Evolutionary conservation across 192 early-diverging fungal genomes (phyloP).

Genomic region (Coemansia biformis): DNA sequence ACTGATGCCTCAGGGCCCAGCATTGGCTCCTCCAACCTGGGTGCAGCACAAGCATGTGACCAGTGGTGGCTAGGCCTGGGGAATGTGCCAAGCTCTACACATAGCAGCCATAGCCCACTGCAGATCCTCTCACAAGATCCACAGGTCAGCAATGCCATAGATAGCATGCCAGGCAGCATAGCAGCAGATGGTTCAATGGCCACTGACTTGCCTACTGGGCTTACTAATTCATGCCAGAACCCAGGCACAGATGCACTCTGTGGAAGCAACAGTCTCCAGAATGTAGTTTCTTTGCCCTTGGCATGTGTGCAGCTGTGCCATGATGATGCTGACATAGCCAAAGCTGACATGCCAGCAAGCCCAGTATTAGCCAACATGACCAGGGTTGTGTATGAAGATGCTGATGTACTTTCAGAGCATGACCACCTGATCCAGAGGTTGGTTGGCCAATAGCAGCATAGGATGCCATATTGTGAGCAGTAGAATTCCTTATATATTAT

Average conservation of each 20-base stretch:
- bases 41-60: neutral
- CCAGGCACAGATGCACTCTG: no score
- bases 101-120: neutral
- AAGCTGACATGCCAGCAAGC: neutral
- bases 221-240: no score
- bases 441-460: conserved; percentile 6
- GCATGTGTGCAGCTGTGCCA: no score
- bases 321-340: no score
- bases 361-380: conserved; percentile 15
- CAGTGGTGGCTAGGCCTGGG: conserved; percentile 37
- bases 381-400: conserved; percentile 44
- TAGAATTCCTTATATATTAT: no score
- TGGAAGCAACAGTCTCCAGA: no score
- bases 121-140: conserved; percentile 30
- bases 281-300: no score
- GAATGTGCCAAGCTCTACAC: neutral
- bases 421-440: conserved; percentile 34
- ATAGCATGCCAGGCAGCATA: conserved; percentile 24
- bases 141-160: conserved; percentile 9
- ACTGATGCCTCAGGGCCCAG: neutral
- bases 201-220: neutral
- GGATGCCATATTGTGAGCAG: no score
- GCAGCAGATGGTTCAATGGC: conserved; percentile 1
- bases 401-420: conserved; percentile 30
- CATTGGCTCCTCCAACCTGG: neutral